Evolutionary conservation across 2,329 filamentous ascomycete species (phyloP).

Genomic region (Fusarium brevicatenulatum): DNA sequence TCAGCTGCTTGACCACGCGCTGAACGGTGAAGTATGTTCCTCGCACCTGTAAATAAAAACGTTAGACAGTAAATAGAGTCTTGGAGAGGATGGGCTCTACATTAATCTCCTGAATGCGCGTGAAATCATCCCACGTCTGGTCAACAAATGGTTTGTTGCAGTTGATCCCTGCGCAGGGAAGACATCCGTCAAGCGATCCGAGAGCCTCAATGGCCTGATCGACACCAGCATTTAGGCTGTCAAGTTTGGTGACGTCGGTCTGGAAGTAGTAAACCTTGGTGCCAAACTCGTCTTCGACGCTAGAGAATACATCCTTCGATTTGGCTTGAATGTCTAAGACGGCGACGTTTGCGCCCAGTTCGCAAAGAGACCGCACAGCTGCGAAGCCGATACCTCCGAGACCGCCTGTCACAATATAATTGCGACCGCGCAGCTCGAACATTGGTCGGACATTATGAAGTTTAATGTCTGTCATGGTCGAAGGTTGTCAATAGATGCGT

Average conservation of each 20-base stretch:
- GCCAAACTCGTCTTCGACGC: neutral
- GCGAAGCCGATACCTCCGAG: neutral
- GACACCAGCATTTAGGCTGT: neutral
- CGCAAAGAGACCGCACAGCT: neutral
- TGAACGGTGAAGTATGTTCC: constrained; percentile 55
- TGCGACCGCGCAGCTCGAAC: neutral
- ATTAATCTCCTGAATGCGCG: neutral
- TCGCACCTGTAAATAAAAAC: neutral
- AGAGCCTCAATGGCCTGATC: neutral
- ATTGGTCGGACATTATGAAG: neutral
- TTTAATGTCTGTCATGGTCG: neutral
- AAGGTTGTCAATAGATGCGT: neutral
- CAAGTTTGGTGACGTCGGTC: neutral
- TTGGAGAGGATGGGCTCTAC: neutral
- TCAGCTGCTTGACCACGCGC: constrained; percentile 51
- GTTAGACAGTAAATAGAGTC: neutral
- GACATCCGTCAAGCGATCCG: neutral
- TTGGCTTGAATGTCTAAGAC: neutral
- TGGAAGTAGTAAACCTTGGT: neutral
- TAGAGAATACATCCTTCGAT: neutral
- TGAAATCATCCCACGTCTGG: neutral
- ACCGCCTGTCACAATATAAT: neutral
- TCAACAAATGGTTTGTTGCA: neutral
- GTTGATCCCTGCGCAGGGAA: neutral
- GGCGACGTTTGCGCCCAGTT: neutral